Base-by-base conservation (phyloP, 805 yeast genomes). In the Zygosaccharomyces rouxii region DNA sequence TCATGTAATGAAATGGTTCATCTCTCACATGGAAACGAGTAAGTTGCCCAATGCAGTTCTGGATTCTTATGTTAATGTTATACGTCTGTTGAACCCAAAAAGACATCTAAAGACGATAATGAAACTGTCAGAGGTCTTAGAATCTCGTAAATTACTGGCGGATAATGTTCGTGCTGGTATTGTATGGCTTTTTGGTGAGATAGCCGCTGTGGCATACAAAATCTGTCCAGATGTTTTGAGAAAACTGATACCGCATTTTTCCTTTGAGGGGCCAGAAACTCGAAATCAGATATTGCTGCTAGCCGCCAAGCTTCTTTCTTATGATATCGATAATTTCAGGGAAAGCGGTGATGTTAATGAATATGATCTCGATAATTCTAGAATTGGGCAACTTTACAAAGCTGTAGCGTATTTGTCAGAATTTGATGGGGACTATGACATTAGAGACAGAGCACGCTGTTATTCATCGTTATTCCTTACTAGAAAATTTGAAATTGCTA, bases 141-240 rank as follows among this genome's bases (percentile, higher is more conserved):
- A 59, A 10, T 53, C 54, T 4, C 45, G 55, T 28, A 49, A 44
- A 3, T 46, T 59, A 7, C 50, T 73, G 19, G 61, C 64, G 3
- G 69, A 71, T 37, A 66, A 69, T 14, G 95, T 98, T 0, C 79
- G 82, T 55, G 89, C 95, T 1, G 85, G 92, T 41, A 82, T 90
- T 9, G 75, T 92, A 5, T 94, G 98, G 98, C 73, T 92, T 7
- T 77, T 92, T 45, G 97, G 98, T 4, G 97, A 94, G 60, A 84
- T 83, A 61, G 74, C 83, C 0, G 65, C 62, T 13, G 58, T 68
- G 25, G 73, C 72, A 31, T 70, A 74, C 13, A 65, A 67, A 23
- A 67, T 86, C 44, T 83, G 90, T 3, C 90, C 95, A 0, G 97
- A 92, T 61, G 77, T 88, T 2, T 69, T 89, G 47, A 73, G 97